Evolutionary conservation across 2,329 filamentous ascomycete genomes (phyloP), one percentile per base, ranked within the genome.

Genomic region (Trichoderma atroviride): DNA sequence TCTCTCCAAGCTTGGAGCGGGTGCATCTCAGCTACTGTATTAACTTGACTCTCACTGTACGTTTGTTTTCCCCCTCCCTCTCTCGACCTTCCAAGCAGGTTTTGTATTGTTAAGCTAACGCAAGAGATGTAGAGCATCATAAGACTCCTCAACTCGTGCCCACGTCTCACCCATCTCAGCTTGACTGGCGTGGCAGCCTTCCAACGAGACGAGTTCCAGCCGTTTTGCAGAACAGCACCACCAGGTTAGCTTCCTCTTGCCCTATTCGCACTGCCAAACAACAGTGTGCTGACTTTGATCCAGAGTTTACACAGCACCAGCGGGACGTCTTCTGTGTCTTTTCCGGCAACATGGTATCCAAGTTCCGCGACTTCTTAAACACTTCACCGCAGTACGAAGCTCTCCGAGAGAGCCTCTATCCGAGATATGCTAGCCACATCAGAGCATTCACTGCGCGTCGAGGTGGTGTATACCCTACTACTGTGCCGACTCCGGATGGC

Each of bases 311-410:
- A 22, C 92, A 95, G 58, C 94, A 97, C 77, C 96, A 99, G 79
- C 89, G 96, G 72, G 91, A 95, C 64, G 93, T 98, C 9, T 99
- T 99, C 78, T 99, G 96, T 77, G 96, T 99, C 66, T 99, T 99
- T 79, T 97, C 94, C 1, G 95, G 96, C 6, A 86, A 88, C 31
- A 94, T 94, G 68, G 95, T 99, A 2, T 83, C 84, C 53, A 87
- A 88, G 52, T 87, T 99, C 31, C 91, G 95, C 53, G 86, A 90
- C 33, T 92, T 94, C 76, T 85, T 99, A 50, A 96, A 94, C 73
- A 82, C 79, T 0, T 81, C 83, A 13, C 78, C 80, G 0, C 79
- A 82, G 40, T 88, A 87, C 66, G 81, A 83, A 52, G 80, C 82
- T 4, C 74, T 83, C 9, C 81, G 82, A 35, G 79, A 83, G 7